Evolutionary conservation across 139 green algal species (phyloP).

Genomic region (Astrephomene gubernaculifera): DNA sequence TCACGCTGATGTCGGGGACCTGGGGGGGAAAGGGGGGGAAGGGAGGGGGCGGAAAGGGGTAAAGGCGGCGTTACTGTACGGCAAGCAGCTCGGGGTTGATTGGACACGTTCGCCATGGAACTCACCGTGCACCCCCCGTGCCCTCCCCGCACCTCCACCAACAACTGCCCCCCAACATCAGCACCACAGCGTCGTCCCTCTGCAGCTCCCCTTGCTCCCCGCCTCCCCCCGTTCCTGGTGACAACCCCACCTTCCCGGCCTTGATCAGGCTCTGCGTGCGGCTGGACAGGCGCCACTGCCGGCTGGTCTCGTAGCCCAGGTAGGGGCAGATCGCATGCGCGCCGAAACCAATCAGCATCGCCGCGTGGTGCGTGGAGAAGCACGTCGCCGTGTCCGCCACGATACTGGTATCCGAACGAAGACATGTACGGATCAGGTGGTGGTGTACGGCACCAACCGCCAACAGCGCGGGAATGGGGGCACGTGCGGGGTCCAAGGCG

Average conservation of each 20-base stretch:
- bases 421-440: slow-evolving; percentile 91
- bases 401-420: slow-evolving; percentile 93
- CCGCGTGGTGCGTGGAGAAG: slow-evolving; percentile 63
- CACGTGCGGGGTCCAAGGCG: slow-evolving; percentile 55
- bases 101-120: too few species aligned
- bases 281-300: slow-evolving; percentile 91
- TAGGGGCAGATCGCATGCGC: slow-evolving; percentile 98
- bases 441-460: slow-evolving; percentile 97
- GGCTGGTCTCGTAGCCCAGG: slow-evolving; percentile 94
- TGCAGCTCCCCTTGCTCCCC: slow-evolving; percentile 2
- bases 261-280: slow-evolving; percentile 92
- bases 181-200: too few species aligned
- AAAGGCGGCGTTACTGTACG: too few species aligned
- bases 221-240: not conserved
- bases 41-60: not conserved
- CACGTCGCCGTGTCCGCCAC: slow-evolving; percentile 92
- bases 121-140: too few species aligned
- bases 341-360: slow-evolving; percentile 84
- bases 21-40: not conserved
- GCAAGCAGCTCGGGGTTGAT: too few species aligned
- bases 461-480: slow-evolving; percentile 94
- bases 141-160: too few species aligned
- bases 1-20: slow-evolving; percentile 81
- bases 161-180: too few species aligned
- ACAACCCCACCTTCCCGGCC: slow-evolving; percentile 85